phyloP scores from a whole-genome alignment of 2,329 filamentous ascomycete species.

The Ophiostoma fasciatum region DNA sequence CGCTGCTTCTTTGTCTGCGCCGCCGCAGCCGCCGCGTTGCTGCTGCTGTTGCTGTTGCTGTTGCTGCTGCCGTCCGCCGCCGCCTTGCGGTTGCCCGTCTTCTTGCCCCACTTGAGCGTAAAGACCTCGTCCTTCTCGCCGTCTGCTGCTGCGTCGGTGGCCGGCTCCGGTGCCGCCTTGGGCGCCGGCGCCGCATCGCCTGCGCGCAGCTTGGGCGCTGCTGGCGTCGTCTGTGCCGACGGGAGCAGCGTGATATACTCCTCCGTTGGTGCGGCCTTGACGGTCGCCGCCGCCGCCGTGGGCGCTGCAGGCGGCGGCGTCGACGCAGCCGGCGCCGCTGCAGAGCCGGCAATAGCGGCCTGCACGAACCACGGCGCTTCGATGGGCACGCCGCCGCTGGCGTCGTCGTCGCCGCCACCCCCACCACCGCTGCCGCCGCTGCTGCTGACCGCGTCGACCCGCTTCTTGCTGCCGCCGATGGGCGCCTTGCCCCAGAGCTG shows the following conservation, averaged over 20 bases:
- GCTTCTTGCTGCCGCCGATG: constrained; percentile 4
- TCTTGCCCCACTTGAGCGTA: constrained; percentile 10
- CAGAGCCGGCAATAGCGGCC: constrained; percentile 3
- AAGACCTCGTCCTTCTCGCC: constrained; percentile 14
- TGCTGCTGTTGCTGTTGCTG: too few species aligned
- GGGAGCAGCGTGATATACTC: constrained; percentile 9
- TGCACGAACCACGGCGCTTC: constrained; percentile 12
- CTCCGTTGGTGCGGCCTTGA: not conserved
- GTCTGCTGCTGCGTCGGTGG: not conserved
- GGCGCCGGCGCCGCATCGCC: too few species aligned
- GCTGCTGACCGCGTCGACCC: not conserved
- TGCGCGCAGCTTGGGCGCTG: not conserved
- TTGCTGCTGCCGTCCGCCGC: not conserved
- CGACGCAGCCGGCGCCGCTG: not conserved
- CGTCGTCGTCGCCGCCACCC: not conserved
- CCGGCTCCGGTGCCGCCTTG: not conserved
- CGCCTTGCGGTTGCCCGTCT: not conserved
- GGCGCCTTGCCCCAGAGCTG: constrained; percentile 22
- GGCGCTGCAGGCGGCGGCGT: not conserved
- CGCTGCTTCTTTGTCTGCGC: constrained; percentile 6
- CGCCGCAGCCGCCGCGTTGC: not conserved
- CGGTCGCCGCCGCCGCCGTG: not conserved
- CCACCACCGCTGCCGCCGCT: not conserved
- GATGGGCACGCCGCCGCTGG: not conserved
- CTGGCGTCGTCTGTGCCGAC: constrained; percentile 1